Evolutionary conservation across 257 asterid genomes (phyloP), one percentile per base, ranked within the genome.

Genomic region (Lycium ferocissimum): DNA sequence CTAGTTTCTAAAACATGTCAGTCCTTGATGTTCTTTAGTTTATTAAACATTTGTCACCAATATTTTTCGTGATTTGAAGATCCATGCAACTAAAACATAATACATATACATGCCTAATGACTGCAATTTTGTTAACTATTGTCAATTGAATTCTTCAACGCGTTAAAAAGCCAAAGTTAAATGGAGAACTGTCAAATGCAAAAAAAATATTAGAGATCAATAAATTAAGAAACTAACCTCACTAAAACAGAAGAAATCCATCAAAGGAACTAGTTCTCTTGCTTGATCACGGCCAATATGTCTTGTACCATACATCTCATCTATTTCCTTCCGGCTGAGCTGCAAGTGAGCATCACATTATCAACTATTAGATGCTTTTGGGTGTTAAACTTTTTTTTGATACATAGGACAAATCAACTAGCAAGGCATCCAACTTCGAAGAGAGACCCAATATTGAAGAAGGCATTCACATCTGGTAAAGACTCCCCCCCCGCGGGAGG

Each of bases 241-340:
- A 84, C 99, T 96, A 87, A 96, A 96, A 88, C 99, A 96, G 88
- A 96, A 96, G 90, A 95, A 94, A 92, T 96, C 99, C 99, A 96
- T 95, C 92, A 96, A 92, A 83, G 96, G 91, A 84, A 95, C 98
- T 9, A 96, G 97, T 73, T 92, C 93, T 35, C 93, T 91, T 49
- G 98, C 97, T 81, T 95, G 99, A 86, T 91, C 97, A 86, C 94
- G 99, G 43, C 98, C 98, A 87, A 96, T 95, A 86, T 95, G 98
- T 59, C 98, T 91, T 47, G 97, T 91, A 67, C 99, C 98, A 87
- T 95, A 96, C 79, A 93, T 91, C 66, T 92, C 92, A 83, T 91
- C 87, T 87, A 96, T 94, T 90, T 95, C 99, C 53, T 94, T 69
- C 69, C 89, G 91, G 85, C 88, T 92, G 54, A 96, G 97, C 99